These are phyloP conservation scores for Mortierella hygrophila DNA, from an alignment of 192 early-diverging fungal genomes.

Conservation along the genomic window DNA sequence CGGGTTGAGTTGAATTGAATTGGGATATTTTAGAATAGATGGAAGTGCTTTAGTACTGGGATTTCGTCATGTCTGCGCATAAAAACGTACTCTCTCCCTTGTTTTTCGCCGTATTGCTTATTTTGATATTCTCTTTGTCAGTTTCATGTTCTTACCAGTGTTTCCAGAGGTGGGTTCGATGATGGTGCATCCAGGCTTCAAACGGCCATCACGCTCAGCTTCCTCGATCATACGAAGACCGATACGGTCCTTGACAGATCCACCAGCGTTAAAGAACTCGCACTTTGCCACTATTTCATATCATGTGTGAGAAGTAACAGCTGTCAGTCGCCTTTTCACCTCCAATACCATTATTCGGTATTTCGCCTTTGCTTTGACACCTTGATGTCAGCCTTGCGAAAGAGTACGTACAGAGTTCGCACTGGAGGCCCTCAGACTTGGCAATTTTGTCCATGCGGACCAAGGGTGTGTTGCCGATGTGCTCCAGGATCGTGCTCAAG, in stretches of 20 bases:
- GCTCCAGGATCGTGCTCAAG: slow-evolving; percentile 89
- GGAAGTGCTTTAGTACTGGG: background rate
- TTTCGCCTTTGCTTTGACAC: background rate
- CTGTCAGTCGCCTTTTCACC: background rate
- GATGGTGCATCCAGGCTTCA: slow-evolving; percentile 94
- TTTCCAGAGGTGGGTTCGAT: slow-evolving; percentile 99
- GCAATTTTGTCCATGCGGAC: slow-evolving; percentile 93
- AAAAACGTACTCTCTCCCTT: background rate
- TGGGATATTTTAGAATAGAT: background rate
- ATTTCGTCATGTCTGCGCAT: slow-evolving; percentile 26
- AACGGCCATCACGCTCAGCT: slow-evolving; percentile 90
- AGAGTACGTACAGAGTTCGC: slow-evolving; percentile 81
- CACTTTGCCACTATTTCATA: slow-evolving; percentile 84
- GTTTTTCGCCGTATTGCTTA: background rate
- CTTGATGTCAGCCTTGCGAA: background rate
- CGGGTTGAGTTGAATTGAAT: background rate
- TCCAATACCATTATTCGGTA: background rate
- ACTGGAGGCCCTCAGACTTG: slow-evolving; percentile 93
- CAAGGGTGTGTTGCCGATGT: slow-evolving; percentile 97
- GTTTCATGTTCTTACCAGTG: slow-evolving; percentile 73
- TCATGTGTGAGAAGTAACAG: slow-evolving; percentile 22
- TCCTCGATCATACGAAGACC: slow-evolving; percentile 96
- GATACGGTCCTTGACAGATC: slow-evolving; percentile 99
- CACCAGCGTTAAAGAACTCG: slow-evolving; percentile 99
- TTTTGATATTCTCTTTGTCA: too few species aligned